A percentile compares a stretch with the other conserved stretches of the same genome.
Conservation (phyloP, 768 basidiomycete species). For the Tulasnella sp. region DNA sequence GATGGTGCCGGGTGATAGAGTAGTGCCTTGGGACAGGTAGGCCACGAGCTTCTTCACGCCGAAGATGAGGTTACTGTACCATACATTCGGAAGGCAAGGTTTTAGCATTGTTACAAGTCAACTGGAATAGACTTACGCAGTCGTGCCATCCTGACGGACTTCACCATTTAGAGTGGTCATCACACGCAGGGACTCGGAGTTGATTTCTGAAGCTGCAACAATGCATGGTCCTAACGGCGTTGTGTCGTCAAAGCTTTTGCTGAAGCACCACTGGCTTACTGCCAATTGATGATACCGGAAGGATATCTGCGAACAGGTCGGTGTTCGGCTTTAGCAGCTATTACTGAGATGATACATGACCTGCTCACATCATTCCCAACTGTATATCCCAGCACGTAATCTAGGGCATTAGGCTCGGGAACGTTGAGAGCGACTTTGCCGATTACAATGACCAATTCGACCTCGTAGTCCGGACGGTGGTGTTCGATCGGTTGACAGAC, state of each 20-base stretch:
- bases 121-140: conserved; percentile 42
- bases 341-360: neutral
- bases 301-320: conserved; percentile 41
- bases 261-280: conserved; percentile 79
- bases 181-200: conserved; percentile 56
- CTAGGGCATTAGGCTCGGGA: conserved; percentile 65
- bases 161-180: conserved; percentile 57
- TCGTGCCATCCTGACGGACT: conserved; percentile 63
- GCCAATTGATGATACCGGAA: conserved; percentile 76
- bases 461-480: conserved; percentile 74
- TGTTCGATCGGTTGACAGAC: conserved; percentile 58
- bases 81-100: neutral
- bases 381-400: conserved; percentile 79
- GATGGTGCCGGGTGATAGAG: conserved; percentile 67
- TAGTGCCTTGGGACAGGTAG: conserved; percentile 76
- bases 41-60: conserved; percentile 63
- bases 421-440: conserved; percentile 75
- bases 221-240: conserved; percentile 73
- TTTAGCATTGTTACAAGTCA: neutral
- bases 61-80: conserved; percentile 67
- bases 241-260: conserved; percentile 69
- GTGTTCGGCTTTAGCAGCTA: neutral
- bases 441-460: conserved; percentile 71
- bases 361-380: conserved; percentile 60
- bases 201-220: conserved; percentile 53